Evolutionary conservation across 441 rosid genomes (phyloP), one percentile per base, ranked within the genome.

Genomic region (Populus hybrid): DNA sequence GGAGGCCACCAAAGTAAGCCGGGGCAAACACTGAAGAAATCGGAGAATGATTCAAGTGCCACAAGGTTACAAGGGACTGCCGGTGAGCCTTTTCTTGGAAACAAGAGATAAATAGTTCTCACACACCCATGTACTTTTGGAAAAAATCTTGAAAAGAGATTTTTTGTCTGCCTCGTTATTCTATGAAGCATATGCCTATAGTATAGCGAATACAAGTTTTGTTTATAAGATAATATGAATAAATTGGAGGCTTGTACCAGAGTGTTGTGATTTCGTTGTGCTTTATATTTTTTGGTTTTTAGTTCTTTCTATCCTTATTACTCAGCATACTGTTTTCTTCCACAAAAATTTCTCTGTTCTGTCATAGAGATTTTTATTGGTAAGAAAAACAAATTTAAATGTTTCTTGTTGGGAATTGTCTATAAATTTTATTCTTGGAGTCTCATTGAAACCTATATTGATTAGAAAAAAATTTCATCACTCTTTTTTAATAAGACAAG

Each of bases 1-100:
- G 97, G 90, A 79, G 90, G 86, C 75, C 95, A 86, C 75, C 95
- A 86, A 78, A 79, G 70, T 78, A 94, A 89, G 86, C 85, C 82
- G 75, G 81, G 81, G 67, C 86, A 80, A 78, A 77, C 88, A 28
- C 74, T 82, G 5, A 91, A 80, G 87, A 87, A 84, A 82, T 75
- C 87, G 28, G 90, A 91, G 80, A 82, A 69, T 66, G 90, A 79
- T 84, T 81, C 87, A 71, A 85, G 79, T 77, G 82, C 87, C 14
- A 72, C 81, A 63, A 89, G 82, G 81, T 30, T 75, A 67, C 83
- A 61, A 75, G 87, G 84, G 23, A 75, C 78, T 71, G 81, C 86
- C 8, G 81, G 78, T 46, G 89, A 86, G 71, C 88, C 82, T 73
- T 72, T 7, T 65, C 70, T 78, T 63, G 85, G 80, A 73, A 85